Percentiles rank a stretch among this genome's conserved stretches.
phyloP scores from a whole-genome alignment of 805 yeast genomes.

The Hanseniaspora taiwanica region DNA sequence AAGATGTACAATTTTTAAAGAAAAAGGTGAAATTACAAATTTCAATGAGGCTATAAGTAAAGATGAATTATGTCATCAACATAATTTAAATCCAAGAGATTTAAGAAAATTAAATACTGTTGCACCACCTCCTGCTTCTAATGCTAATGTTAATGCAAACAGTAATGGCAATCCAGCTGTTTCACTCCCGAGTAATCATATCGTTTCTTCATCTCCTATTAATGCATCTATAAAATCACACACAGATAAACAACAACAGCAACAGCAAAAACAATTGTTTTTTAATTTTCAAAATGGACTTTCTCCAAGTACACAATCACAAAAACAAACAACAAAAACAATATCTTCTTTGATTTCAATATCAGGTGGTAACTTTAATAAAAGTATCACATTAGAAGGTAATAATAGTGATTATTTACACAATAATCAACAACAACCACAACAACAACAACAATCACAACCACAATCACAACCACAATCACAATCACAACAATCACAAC shows the following conservation, averaged over 20 bases:
- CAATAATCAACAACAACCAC: constrained; percentile 1
- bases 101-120: constrained; percentile 6
- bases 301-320: no score
- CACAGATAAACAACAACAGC: neutral
- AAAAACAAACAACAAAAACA: no score
- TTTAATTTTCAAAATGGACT: no score
- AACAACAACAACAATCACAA: neutral
- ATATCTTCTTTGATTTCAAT: no score
- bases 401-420: no score
- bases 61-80: constrained; percentile 4
- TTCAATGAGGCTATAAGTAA: constrained; percentile 4
- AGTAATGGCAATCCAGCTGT: neutral
- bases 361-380: no score
- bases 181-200: no score
- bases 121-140: no score
- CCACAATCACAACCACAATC: no score
- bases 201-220: neutral
- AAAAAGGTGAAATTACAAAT: constrained; percentile 3
- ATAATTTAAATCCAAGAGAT: constrained; percentile 5
- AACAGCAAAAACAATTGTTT: neutral
- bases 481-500: neutral
- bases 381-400: no score
- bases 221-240: neutral
- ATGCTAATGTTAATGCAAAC: no score
- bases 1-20: constrained; percentile 6